Evolutionary conservation across 176 grass and related monocot genomes (phyloP), one percentile per base, ranked within the genome.

Genomic region (Oropetium thomaeum): DNA sequence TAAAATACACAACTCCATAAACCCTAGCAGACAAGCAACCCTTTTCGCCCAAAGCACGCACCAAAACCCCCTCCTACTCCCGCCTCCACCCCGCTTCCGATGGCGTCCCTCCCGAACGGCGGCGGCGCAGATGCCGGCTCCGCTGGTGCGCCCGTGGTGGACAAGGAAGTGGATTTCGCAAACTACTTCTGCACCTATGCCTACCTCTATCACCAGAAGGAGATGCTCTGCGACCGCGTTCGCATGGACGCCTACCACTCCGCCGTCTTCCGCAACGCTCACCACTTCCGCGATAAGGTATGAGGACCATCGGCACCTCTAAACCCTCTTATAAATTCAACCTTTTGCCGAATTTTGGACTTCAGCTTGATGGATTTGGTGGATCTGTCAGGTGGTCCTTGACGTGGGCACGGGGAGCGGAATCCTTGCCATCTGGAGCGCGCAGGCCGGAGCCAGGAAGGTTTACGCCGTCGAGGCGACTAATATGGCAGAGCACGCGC

Each of bases 151-250:
- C 62, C 47, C 13, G 31, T 32, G 3, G 95, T 99, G 6, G 96
- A 96, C 73, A 99, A 99, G 69, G 89, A 86, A 40, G 96, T 99
- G 27, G 92, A 99, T 79, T 99, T 92, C 62, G 96, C 91, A 45
- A 99, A 99, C 85, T 99, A 99, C 69, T 99, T 99, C 82, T 99
- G 96, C 80, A 99, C 96, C 44, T 96, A 99, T 59, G 85, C 69
- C 34, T 95, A 86, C 73, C 87, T 99, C 39, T 99, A 92, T 73
- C 96, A 99, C 70, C 96, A 99, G 74, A 99, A 99, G 87, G 96
- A 96, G 92, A 99, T 99, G 96, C 96, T 99, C 43, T 92, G 87
- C 79, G 96, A 96, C 76, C 86, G 85, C 55, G 89, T 90, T 41
- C 92, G 96, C 68, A 99, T 96, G 96, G 92, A 99, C 79, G 96